phyloP scores from a whole-genome alignment of 257 asterid genomes.

The Nicotiana paniculata region DNA sequence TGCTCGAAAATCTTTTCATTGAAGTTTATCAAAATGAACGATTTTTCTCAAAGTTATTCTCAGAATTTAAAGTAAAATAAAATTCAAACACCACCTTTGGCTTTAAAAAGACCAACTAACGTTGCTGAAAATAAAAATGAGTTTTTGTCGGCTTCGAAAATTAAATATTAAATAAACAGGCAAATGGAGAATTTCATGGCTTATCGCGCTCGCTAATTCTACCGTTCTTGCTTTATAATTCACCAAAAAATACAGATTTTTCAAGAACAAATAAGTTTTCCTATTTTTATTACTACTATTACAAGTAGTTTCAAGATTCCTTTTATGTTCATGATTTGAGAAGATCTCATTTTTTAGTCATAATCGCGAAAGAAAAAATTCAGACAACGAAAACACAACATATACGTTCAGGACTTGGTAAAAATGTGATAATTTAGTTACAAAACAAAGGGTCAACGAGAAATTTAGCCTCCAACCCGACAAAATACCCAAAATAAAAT shows the following conservation, averaged over 20 bases:
- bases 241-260: neutral
- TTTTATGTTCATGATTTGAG: neutral
- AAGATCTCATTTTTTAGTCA: neutral
- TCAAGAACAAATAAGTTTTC: neutral
- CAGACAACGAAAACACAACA: neutral
- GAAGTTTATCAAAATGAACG: neutral
- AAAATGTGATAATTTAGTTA: too few species aligned
- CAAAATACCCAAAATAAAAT: neutral
- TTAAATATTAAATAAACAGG: neutral
- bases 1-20: neutral
- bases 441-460: neutral
- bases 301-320: neutral
- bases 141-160: neutral
- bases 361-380: neutral
- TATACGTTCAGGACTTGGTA: neutral
- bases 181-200: neutral
- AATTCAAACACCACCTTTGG: neutral
- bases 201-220: neutral
- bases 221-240: neutral
- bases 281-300: neutral
- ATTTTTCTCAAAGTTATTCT: neutral
- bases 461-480: neutral
- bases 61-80: neutral
- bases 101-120: neutral
- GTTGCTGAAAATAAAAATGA: neutral